Base-by-base conservation (phyloP, 2,329 filamentous ascomycete genomes). In the Exophiala sp. region DNA sequence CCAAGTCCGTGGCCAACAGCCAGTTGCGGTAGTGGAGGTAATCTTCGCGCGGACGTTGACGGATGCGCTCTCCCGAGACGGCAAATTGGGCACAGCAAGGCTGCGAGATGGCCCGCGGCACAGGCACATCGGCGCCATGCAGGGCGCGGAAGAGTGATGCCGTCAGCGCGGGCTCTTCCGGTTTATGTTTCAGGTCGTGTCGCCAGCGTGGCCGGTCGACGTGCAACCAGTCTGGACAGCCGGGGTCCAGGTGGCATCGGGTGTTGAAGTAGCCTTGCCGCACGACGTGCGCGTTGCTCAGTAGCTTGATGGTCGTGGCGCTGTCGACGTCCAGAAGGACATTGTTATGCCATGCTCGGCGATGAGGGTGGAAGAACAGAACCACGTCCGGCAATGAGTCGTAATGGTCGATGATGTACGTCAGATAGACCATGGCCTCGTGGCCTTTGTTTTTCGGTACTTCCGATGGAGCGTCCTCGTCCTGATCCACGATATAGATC, bases 61-160 rank as follows among this genome's bases (percentile, higher is more conserved):
- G 73, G 47, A 83, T 79, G 2, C 79, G 73, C 38, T 81, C 77
- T 2, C 73, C 66, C 4, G 75, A 78, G 2, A 83, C 65, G 11
- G 80, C 81, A 59, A 84, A 83, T 57, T 84, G 81, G 1, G 77
- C 78, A 60, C 81, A 83, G 62, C 81, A 83, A 2, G 81, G 76
- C 56, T 82, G 79, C 1, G 78, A 73, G 0, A 83, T 70, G 1
- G 79, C 73, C 14, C 64, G 56, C 4, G 72, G 73, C 6, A 74
- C 62, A 2, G 67, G 64, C 21, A 67, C 64, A 41, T 46, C 49
- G 40, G 37, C 29, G 22, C 52, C 57, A 29, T 49, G 58, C 48
- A 71, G 66, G 27, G 67, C 62, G 8, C 71, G 72, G 55, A 75
- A 75, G 11, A 76, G 60, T 57, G 73, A 66, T 1, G 62, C 63